These are phyloP conservation scores for Ophiostoma sp. DNA, from an alignment of 2,329 filamentous ascomycete genomes.

Conservation along the genomic window DNA sequence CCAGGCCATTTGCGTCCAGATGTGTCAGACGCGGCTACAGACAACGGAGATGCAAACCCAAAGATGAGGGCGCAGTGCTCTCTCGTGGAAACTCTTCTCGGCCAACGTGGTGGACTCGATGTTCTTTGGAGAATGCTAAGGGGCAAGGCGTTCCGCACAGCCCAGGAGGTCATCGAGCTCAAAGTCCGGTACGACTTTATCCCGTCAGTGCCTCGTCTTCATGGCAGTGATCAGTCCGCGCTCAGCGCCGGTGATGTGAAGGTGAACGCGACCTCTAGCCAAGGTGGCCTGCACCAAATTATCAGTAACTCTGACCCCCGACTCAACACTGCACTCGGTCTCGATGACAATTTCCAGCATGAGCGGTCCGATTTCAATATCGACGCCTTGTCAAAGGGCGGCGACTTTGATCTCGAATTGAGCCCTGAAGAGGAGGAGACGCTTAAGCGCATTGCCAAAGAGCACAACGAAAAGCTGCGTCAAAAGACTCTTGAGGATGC, in stretches of 20 bases:
- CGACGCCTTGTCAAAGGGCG: not conserved
- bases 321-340: not conserved
- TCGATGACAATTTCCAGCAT: not conserved
- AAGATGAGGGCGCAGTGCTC: constrained; percentile 7
- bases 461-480: not conserved
- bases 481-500: constrained; percentile 21
- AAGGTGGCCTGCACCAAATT: not conserved
- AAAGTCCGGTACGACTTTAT: constrained; percentile 54
- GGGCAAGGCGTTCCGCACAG: constrained; percentile 45
- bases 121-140: constrained; percentile 57
- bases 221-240: not conserved
- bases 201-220: constrained; percentile 23
- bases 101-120: constrained; percentile 48
- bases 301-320: not conserved
- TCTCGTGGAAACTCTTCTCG: constrained; percentile 55
- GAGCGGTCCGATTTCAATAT: not conserved
- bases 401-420: not conserved
- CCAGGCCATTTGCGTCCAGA: constrained; percentile 29
- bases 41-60: not conserved
- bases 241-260: not conserved
- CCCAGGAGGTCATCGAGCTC: constrained; percentile 50
- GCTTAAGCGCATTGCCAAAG: not conserved
- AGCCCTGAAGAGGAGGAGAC: not conserved
- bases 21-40: not conserved
- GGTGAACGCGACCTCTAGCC: not conserved